Conservation (phyloP, 257 asterid species). For the Sherardia arvensis region DNA sequence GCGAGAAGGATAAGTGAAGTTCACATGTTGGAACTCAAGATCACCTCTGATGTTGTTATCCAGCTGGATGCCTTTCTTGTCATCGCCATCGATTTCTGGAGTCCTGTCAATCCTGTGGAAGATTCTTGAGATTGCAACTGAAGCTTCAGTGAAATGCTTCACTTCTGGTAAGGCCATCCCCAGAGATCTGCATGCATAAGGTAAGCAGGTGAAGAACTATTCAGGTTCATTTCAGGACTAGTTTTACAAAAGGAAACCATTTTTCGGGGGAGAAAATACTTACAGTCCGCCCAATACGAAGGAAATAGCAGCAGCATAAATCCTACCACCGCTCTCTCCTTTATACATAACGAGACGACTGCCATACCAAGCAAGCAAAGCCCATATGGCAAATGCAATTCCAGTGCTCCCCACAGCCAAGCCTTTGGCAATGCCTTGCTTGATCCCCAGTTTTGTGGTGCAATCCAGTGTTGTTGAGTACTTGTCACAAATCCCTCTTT, state of each 20-base stretch:
- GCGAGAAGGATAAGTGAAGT: slow-evolving; percentile 60
- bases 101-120: slow-evolving; percentile 53
- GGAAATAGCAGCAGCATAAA: slow-evolving; percentile 68
- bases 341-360: slow-evolving; percentile 62
- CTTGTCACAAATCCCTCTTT: slow-evolving; percentile 48
- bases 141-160: slow-evolving; percentile 73
- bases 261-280: slow-evolving; percentile 16
- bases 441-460: slow-evolving; percentile 57
- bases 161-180: slow-evolving; percentile 81
- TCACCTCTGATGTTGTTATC: slow-evolving; percentile 41
- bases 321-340: slow-evolving; percentile 78
- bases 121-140: slow-evolving; percentile 66
- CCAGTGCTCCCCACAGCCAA: slow-evolving; percentile 77
- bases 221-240: neutral
- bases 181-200: slow-evolving; percentile 43
- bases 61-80: slow-evolving; percentile 32
- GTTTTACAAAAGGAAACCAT: too few relatives aligned
- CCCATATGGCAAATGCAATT: slow-evolving; percentile 80
- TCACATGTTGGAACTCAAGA: slow-evolving; percentile 49
- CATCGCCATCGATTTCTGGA: slow-evolving; percentile 56
- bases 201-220: neutral
- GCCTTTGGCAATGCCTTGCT: slow-evolving; percentile 78
- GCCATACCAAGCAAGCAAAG: slow-evolving; percentile 88
- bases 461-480: slow-evolving; percentile 45
- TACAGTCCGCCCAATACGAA: slow-evolving; percentile 86